These are phyloP conservation scores for Nicotiana paniculata DNA, from an alignment of 257 asterid species.

Conservation along the genomic window DNA sequence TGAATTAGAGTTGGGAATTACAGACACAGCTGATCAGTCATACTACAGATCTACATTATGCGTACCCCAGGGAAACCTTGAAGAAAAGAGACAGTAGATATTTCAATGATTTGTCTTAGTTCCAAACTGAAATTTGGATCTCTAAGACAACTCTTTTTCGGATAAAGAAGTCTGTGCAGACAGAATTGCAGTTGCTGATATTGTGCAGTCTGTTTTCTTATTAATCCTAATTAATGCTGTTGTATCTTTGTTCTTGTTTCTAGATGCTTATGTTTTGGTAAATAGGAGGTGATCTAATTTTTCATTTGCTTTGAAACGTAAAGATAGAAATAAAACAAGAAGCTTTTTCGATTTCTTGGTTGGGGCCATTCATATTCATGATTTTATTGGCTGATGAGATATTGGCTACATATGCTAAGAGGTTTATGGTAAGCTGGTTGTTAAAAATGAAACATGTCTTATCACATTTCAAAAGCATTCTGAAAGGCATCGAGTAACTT, in stretches of 20 bases:
- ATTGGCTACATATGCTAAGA: conserved; percentile 1
- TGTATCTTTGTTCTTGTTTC: neutral
- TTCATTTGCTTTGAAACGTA: neutral
- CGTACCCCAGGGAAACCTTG: neutral
- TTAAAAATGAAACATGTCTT: neutral
- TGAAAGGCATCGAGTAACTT: neutral
- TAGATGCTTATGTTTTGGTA: neutral
- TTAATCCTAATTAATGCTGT: neutral
- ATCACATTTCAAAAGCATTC: neutral
- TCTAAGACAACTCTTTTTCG: neutral
- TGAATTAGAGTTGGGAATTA: neutral
- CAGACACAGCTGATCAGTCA: neutral
- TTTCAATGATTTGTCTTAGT: neutral
- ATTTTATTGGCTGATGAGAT: neutral
- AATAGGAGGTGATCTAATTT: neutral
- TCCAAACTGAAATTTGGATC: neutral
- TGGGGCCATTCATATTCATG: neutral
- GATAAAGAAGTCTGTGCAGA: neutral
- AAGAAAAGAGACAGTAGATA: neutral
- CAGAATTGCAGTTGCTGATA: neutral
- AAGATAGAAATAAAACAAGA: neutral
- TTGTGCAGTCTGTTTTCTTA: neutral
- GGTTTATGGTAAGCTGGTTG: neutral
- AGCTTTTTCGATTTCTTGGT: neutral
- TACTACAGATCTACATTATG: neutral